Conservation (phyloP, 176 grass and related monocot species). For the Carex pumila region DNA sequence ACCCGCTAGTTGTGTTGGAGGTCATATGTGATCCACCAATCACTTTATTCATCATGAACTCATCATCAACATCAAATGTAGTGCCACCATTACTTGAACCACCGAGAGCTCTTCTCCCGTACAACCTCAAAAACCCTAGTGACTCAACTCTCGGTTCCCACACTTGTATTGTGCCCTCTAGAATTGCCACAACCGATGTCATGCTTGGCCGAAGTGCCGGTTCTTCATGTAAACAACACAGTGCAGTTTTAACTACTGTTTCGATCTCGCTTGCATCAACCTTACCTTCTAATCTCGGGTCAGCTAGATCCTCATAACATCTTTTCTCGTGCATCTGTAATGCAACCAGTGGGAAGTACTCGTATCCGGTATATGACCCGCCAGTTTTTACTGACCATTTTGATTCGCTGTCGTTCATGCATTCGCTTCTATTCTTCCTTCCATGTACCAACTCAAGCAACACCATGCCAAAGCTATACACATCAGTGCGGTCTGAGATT, state of each 20-base stretch:
- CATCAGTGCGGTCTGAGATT: slow-evolving; percentile 36
- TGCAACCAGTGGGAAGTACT: slow-evolving; percentile 11
- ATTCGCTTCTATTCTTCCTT: slow-evolving; percentile 20
- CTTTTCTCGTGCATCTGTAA: neutral
- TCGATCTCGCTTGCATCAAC: slow-evolving; percentile 13
- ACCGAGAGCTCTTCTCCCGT: neutral
- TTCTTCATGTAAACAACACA: slow-evolving; percentile 41
- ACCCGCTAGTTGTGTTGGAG: neutral
- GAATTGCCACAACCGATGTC: slow-evolving; percentile 31
- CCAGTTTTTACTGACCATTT: slow-evolving; percentile 26
- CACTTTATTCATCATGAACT: neutral
- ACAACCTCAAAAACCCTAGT: slow-evolving; percentile 9
- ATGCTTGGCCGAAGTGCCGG: slow-evolving; percentile 27
- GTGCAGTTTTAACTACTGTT: neutral
- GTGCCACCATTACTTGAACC: neutral
- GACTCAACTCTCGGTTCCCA: neutral
- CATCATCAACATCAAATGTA: neutral
- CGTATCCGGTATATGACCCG: slow-evolving; percentile 14
- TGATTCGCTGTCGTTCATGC: neutral
- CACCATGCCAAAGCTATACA: slow-evolving; percentile 56
- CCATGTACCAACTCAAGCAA: slow-evolving; percentile 39
- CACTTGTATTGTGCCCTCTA: slow-evolving; percentile 22
- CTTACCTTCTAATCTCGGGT: neutral
- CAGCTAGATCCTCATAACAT: neutral
- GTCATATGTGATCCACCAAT: neutral